Conservation (phyloP, 1,284 basidiomycete species). For the Cutaneotrichosporon sp. region DNA sequence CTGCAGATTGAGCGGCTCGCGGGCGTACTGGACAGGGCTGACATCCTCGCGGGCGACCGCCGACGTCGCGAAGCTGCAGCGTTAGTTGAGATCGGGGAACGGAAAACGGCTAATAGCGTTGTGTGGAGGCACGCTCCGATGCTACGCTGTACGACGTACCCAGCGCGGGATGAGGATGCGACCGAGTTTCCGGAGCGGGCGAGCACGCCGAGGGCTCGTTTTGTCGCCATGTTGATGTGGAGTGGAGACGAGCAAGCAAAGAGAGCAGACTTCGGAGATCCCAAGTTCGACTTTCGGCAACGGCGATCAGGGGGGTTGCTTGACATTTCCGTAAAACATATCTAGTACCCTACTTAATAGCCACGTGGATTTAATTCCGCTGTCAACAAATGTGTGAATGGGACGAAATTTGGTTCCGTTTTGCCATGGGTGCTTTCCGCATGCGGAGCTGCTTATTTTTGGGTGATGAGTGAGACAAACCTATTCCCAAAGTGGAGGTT, state of each 20-base stretch:
- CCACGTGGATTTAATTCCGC: not conserved
- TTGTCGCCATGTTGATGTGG: constrained; percentile 13
- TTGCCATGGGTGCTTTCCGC: too few species aligned
- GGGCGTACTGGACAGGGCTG: not conserved
- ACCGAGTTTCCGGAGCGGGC: constrained; percentile 3
- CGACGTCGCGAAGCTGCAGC: not conserved
- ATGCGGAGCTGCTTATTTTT: too few species aligned
- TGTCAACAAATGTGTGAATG: not conserved
- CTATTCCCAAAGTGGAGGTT: too few species aligned
- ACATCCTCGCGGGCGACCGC: not conserved
- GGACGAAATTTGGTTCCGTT: too few species aligned
- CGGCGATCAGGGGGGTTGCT: not conserved
- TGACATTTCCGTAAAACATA: not conserved
- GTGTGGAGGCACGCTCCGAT: too few species aligned
- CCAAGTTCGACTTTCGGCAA: not conserved
- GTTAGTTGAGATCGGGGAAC: not conserved
- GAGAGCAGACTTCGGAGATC: not conserved
- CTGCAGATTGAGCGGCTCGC: not conserved
- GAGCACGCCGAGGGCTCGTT: constrained; percentile 11
- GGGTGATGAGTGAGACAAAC: too few species aligned
- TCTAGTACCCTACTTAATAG: not conserved
- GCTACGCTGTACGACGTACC: constrained; percentile 4
- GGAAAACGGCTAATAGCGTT: not conserved
- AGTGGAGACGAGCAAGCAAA: too few species aligned
- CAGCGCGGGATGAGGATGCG: constrained; percentile 12